Conservation (phyloP, 2,329 filamentous ascomycete genomes). For the Metarhizium brunneum region DNA sequence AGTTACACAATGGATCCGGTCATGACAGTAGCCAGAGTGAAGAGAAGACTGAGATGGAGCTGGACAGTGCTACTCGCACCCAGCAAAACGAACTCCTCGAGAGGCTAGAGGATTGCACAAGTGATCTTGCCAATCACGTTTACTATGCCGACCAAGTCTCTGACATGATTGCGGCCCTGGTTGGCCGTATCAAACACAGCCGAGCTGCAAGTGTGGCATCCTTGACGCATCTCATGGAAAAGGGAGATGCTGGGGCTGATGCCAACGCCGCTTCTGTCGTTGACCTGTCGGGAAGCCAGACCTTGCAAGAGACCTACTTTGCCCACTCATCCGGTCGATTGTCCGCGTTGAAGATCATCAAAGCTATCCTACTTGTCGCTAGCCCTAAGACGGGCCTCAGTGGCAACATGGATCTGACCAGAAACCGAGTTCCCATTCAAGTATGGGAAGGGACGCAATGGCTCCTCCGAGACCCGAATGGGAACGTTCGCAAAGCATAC, state of each 20-base stretch:
- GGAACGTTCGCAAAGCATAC: slow-evolving; percentile 74
- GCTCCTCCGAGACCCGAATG: slow-evolving; percentile 73
- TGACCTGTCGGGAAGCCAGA: slow-evolving; percentile 34
- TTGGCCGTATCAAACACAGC: slow-evolving; percentile 66
- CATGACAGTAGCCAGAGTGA: slow-evolving; percentile 22
- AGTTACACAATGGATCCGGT: slow-evolving; percentile 39
- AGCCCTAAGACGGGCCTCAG: slow-evolving; percentile 55
- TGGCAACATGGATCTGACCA: slow-evolving; percentile 54
- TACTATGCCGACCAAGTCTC: slow-evolving; percentile 96
- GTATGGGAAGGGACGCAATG: slow-evolving; percentile 97
- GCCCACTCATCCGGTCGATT: slow-evolving; percentile 45
- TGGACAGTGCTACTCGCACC: slow-evolving; percentile 21
- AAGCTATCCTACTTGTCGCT: slow-evolving; percentile 72
- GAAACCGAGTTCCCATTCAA: slow-evolving; percentile 67
- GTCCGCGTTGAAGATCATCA: slow-evolving; percentile 68
- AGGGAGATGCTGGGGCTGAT: slow-evolving; percentile 34
- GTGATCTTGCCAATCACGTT: slow-evolving; percentile 85
- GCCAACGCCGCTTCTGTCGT: slow-evolving; percentile 20
- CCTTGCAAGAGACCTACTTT: slow-evolving; percentile 42
- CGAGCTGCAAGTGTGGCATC: slow-evolving; percentile 33
- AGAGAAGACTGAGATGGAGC: slow-evolving; percentile 22
- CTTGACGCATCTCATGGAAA: slow-evolving; percentile 27
- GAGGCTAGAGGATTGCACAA: slow-evolving; percentile 73
- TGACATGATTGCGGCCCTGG: slow-evolving; percentile 81
- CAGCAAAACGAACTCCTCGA: slow-evolving; percentile 57